A percentile compares a stretch with the other conserved stretches of the same genome.
Evolutionary conservation across 208 protist species (phyloP).

Genomic region (Trypanosoma mega): DNA sequence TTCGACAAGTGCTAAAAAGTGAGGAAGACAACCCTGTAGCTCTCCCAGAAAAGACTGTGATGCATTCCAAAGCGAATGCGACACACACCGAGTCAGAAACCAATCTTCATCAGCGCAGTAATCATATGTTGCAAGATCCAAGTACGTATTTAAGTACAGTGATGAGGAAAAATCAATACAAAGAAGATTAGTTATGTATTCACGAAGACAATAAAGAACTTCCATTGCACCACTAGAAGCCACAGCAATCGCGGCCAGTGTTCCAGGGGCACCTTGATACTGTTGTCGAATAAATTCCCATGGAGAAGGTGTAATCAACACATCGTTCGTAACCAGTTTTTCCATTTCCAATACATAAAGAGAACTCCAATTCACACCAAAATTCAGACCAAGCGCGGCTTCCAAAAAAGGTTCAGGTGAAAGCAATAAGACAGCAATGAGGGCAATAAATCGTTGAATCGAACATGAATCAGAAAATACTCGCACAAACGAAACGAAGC

Average conservation of each 20-base stretch:
- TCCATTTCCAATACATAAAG: constrained; percentile 22
- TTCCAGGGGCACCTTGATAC: constrained; percentile 3
- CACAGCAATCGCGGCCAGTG: constrained; percentile 16
- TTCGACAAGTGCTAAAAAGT: constrained; percentile 15
- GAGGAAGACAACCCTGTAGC: constrained; percentile 26
- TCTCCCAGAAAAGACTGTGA: constrained; percentile 43
- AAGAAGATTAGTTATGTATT: constrained; percentile 8
- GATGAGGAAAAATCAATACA: constrained; percentile 15
- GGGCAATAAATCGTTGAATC: constrained; percentile 5
- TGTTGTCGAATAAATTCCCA: constrained; percentile 18
- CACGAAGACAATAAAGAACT: constrained; percentile 18
- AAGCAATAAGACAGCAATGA: constrained; percentile 12
- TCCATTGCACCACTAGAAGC: constrained; percentile 13
- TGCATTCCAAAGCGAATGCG: constrained; percentile 33
- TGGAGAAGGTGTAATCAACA: background rate
- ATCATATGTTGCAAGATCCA: constrained; percentile 46
- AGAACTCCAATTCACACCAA: constrained; percentile 17
- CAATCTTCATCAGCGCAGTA: constrained; percentile 38
- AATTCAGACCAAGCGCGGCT: constrained; percentile 3
- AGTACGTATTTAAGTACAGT: constrained; percentile 34
- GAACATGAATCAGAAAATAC: constrained; percentile 20
- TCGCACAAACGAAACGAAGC: constrained; percentile 18
- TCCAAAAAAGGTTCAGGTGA: constrained; percentile 19
- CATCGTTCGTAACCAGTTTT: background rate
- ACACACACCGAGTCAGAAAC: constrained; percentile 35